Conservation (phyloP, 441 rosid genomes). For the Codiaeum variegatum region DNA sequence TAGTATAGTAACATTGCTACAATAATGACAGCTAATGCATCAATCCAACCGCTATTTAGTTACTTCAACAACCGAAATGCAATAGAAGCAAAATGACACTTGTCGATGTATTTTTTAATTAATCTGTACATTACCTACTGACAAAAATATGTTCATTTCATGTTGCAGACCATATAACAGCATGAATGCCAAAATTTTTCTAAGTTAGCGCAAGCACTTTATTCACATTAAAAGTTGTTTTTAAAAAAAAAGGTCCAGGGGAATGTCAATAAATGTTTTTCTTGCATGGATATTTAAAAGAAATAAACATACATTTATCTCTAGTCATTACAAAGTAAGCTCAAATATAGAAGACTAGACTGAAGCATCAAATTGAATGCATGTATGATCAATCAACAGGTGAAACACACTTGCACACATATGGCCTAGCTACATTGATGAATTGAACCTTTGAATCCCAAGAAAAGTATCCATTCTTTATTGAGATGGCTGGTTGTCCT, state of each 20-base stretch:
- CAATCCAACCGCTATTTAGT: not conserved
- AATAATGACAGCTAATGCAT: not conserved
- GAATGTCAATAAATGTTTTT: not conserved
- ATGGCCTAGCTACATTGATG: not conserved
- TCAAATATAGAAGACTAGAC: not conserved
- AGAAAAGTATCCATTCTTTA: constrained; percentile 83
- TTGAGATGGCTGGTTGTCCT: constrained; percentile 71
- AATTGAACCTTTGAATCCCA: constrained; percentile 88
- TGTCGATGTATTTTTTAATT: not conserved
- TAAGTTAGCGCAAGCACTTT: constrained; percentile 3
- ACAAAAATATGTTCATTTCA: not conserved
- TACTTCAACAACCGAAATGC: not conserved
- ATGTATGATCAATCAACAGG: not conserved
- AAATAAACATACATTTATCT: not conserved
- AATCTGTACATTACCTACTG: not conserved
- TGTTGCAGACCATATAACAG: not conserved
- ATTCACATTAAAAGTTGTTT: constrained; percentile 6
- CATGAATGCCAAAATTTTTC: not conserved
- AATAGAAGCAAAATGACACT: not conserved
- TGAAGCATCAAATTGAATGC: not conserved
- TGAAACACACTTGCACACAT: not conserved
- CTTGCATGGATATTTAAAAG: not conserved
- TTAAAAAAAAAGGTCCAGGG: too few species aligned
- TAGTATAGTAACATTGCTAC: constrained; percentile 2
- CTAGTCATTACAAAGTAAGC: not conserved